Base-by-base conservation (phyloP, 2,329 filamentous ascomycete species). In the Sphaerostilbella broomeana region DNA sequence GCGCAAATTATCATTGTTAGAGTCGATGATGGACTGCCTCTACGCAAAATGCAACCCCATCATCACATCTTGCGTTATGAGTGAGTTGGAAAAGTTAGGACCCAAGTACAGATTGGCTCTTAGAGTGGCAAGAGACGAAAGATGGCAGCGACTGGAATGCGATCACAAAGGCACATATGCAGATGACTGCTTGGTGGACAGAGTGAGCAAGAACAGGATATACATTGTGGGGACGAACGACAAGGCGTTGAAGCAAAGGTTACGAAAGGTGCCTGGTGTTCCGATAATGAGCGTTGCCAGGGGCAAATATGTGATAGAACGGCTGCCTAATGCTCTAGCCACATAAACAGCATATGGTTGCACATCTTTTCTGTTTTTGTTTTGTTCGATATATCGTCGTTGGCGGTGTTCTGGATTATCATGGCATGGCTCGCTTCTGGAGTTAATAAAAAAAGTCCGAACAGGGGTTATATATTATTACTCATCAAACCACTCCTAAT, bases 231-330 rank as follows among this genome's bases (percentile, higher is more conserved):
- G 79, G 19, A 88, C 79, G 30, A 82, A 84, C 56, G 82, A 86
- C 72, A 75, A 84, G 50, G 85, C 88, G 51, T 65, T 94, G 44
- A 92, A 94, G 68, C 73, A 87, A 56, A 71, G 89, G 42, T 73
- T 95, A 53, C 73, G 89, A 47, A 95, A 95, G 67, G 61, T 71
- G 29, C 63, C 65, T 27, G 71, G 73, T 61, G 79, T 84, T 42
- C 81, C 81, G 18, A 78, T 86, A 51, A 74, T 95, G 71, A 87
- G 81, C 55, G 86, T 92, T 19, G 85, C 84, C 5, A 77, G 86
- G 55, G 87, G 86, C 31, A 95, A 95, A 64, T 97, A 95, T 63
- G 82, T 90, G 33, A 92, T 98, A 55, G 92, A 97, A 71, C 78
- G 89, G 53, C 64, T 95, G 47, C 89, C 89, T 5, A 85, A 88